Base-by-base conservation (phyloP, 352 stramenopile species). In the Phytophthora parvispora region DNA sequence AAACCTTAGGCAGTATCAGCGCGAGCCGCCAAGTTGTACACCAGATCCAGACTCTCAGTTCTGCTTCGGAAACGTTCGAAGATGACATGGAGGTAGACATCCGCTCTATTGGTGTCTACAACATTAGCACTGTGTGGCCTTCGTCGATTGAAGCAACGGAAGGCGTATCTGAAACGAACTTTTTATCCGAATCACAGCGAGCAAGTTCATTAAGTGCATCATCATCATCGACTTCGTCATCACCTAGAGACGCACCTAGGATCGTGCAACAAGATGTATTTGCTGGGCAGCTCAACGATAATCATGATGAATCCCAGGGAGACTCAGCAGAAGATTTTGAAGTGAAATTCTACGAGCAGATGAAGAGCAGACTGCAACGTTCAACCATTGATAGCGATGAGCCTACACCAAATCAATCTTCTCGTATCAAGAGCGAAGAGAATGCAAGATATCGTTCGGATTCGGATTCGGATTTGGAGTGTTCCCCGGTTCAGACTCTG, bases 81-180 rank as follows among this genome's bases (percentile, higher is more conserved):
- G 69, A 72, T 16, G 43, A 42, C 2, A 27, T 51, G 12, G 65
- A 78, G 25, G 36, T 84, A 31, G 83, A 92, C 63, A 69, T 83
- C n/a, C 69, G 70, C 13, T 80, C 74, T 0, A 87, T 93, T 45
- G 84, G 84, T 13, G 77, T 88, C 9, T 72, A 90, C 40, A 81
- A 63, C 12, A 89, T 93, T 42, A 68, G 69, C 1, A 74, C 80
- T 0, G 58, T 76, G 9, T 90, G 81, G 81, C 75, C 75, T 24
- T 15, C 72, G 15, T 10, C 58, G 5, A 34, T 60, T 12, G 31
- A 64, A 2, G 6, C 60, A 31, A 12, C 8, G 22, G 27, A 62
- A 15, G 13, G 2, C 2, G 13, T 43, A 15, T n/a, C 29, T 15
- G 34, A 63, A 49, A 42, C 51, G 18, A 36, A 65, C 8, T 3